Evolutionary conservation across 768 basidiomycete species (phyloP), one percentile per base, ranked within the genome.

Genomic region (Trametes cingulata): DNA sequence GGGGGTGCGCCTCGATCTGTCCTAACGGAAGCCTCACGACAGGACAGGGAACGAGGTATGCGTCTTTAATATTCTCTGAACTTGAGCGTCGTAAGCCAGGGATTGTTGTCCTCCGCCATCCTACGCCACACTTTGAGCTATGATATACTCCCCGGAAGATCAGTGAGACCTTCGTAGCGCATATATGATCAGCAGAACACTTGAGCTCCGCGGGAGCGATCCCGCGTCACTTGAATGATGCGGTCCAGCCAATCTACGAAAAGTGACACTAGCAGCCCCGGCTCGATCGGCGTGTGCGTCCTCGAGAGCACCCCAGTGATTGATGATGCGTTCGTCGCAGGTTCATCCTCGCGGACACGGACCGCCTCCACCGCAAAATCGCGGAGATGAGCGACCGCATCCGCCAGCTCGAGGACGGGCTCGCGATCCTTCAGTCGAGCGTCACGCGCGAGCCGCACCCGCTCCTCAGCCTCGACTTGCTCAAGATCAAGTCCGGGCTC

Each of bases 1-100:
- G 89, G 65, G 89, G 89, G 27, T 91, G 89, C 67, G 82, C 85
- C 6, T 85, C 85, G 12, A 91, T 91, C 54, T 91, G 90, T 73
- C 88, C 88, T 3, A 90, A 90, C 65, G 88, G 87, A 29, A 87
- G 85, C 68, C 78, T 91, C 39, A 83, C 86, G 14, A 90, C 89
- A 1, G 89, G 89, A 5, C 87, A 91, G 68, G 89, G 89, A 19
- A 91, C 89, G 40, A 80, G 88, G 88, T 87, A 66, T 58, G 81
- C 69, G 41, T 58, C 39, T 47, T 33, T 33, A 4, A 10, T 33
- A 5, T 33, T 33, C 10, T 5, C 10, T 33, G 4, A 5, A 33
- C 10, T 10, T 33, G 29, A 10, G 6, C 10, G 29, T 4, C 6
- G 4, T 33, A 33, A 33, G 10, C 10, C 29, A 33, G 6, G 29